Evolutionary conservation across 139 green algal species (phyloP).

Genomic region (Pleodorina starrii): DNA sequence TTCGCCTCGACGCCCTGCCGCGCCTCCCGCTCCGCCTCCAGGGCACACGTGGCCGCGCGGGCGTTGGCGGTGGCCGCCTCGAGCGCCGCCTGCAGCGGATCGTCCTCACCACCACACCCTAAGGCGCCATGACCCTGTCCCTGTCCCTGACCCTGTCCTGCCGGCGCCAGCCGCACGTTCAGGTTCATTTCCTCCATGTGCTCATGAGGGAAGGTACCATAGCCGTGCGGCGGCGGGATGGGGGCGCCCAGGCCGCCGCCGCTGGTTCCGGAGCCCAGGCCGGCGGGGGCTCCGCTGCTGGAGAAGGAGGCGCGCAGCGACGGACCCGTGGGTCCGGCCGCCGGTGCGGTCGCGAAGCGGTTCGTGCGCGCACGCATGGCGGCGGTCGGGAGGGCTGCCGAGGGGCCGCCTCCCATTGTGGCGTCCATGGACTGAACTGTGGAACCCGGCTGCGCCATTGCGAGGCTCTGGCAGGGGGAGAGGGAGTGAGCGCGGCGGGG

Average conservation of each 20-base stretch:
- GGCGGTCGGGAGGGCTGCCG: not conserved
- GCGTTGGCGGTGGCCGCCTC: slow-evolving; percentile 43
- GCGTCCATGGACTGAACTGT: not conserved
- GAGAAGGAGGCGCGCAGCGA: not conserved
- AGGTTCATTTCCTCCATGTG: too few species aligned
- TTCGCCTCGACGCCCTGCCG: slow-evolving; percentile 50
- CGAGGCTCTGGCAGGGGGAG: not conserved
- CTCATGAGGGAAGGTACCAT: too few species aligned
- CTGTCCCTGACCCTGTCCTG: too few species aligned
- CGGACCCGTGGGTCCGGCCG: slow-evolving; percentile 1
- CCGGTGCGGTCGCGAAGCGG: not conserved
- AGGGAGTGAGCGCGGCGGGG: not conserved
- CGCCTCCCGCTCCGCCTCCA: slow-evolving; percentile 53
- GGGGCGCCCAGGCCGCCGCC: too few species aligned
- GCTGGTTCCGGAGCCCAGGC: too few species aligned
- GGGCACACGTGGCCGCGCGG: slow-evolving; percentile 4
- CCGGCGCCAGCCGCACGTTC: too few species aligned
- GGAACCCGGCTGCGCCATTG: not conserved
- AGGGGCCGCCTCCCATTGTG: not conserved
- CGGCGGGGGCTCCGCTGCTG: not conserved
- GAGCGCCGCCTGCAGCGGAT: slow-evolving; percentile 28
- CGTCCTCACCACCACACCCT: too few species aligned
- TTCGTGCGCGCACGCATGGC: not conserved
- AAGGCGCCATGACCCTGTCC: too few species aligned
- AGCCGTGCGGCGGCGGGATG: too few species aligned